A percentile compares a stretch with the other conserved stretches of the same genome.
Evolutionary conservation across 108 stramenopile species (phyloP).

Genomic region (Ochromonas danica): DNA sequence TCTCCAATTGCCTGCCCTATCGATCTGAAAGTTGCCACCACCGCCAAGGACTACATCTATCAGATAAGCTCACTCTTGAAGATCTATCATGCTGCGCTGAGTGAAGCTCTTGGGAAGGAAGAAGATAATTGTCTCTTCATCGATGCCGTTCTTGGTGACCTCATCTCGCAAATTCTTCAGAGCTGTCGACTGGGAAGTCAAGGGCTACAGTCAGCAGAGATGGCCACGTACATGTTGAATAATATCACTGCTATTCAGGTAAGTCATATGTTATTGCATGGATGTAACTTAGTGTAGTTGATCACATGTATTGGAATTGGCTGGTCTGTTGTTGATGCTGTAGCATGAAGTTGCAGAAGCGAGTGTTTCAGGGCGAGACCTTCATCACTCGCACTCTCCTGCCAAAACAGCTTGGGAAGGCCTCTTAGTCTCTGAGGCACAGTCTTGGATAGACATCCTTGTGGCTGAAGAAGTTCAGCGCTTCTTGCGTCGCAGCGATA

Average conservation of each 20-base stretch:
- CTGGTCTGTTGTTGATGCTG: too few species aligned
- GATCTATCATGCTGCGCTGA: neutral
- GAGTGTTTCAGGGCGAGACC: too few species aligned
- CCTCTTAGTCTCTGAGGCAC: neutral
- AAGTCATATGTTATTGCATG: neutral
- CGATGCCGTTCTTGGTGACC: neutral
- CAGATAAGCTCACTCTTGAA: neutral
- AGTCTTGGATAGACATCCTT: neutral
- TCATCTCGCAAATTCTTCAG: conserved; percentile 3
- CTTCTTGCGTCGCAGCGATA: neutral
- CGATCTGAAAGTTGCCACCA: neutral
- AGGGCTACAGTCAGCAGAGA: neutral
- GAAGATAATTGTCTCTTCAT: neutral
- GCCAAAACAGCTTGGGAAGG: neutral
- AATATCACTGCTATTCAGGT: conserved; percentile 26
- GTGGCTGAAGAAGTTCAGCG: conserved; percentile 7
- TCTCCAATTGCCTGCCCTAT: neutral
- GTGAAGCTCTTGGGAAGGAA: neutral
- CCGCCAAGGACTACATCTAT: neutral
- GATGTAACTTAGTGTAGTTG: neutral
- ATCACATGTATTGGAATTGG: neutral
- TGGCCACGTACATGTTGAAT: conserved; percentile 31
- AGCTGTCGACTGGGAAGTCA: neutral
- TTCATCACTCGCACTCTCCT: neutral
- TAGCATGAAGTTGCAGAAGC: too few species aligned